Percentiles rank a stretch among this genome's conserved stretches.
phyloP scores from a whole-genome alignment of 2,329 filamentous ascomycete species.

The Calonectria pseudoturangicola region DNA sequence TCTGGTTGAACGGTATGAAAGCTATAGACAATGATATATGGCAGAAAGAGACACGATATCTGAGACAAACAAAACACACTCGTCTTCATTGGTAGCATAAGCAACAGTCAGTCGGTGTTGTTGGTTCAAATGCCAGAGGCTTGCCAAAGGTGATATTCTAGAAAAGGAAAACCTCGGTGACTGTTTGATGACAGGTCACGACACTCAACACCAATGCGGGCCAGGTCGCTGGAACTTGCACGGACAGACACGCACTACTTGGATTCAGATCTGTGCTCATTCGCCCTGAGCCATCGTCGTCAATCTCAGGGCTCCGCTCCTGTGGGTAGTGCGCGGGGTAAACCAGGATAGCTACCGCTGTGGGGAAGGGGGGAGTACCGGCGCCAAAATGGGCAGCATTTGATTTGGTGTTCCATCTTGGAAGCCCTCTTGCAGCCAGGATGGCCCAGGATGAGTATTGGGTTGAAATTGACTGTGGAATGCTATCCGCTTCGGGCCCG shows the following conservation, averaged over 20 bases:
- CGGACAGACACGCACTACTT: background rate
- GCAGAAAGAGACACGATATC: background rate
- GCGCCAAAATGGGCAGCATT: conserved; percentile 19
- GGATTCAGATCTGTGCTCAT: conserved; percentile 20
- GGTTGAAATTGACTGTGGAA: background rate
- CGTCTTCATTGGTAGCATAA: background rate
- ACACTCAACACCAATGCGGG: conserved; percentile 3
- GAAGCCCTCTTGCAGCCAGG: background rate
- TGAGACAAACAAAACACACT: background rate
- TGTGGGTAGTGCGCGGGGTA: conserved; percentile 26
- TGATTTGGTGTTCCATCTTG: conserved; percentile 11
- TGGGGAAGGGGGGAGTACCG: conserved; percentile 37
- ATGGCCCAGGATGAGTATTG: background rate
- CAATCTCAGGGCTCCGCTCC: conserved; percentile 39
- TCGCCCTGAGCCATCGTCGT: conserved; percentile 14
- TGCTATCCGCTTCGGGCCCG: background rate
- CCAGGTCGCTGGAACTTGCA: background rate
- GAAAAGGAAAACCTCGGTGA: conserved; percentile 24
- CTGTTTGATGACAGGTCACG: background rate
- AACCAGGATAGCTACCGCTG: conserved; percentile 39
- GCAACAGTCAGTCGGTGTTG: background rate
- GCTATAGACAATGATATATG: background rate
- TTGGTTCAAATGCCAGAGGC: background rate
- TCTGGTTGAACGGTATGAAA: background rate
- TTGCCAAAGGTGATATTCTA: background rate